Conservation (phyloP, 108 stramenopile species). For the Fistulifera solaris region DNA sequence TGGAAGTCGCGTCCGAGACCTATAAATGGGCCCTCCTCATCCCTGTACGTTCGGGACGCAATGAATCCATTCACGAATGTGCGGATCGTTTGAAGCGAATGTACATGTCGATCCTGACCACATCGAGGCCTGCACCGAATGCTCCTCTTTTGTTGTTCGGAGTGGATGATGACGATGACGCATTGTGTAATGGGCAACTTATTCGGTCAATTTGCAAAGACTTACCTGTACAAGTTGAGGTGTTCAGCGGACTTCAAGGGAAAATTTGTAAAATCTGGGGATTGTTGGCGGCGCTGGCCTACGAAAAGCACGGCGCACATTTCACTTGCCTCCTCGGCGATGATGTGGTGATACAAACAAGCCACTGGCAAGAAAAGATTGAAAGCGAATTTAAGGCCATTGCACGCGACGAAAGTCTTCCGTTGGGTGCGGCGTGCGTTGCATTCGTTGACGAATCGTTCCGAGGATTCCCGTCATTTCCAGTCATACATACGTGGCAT, state of each 20-base stretch:
- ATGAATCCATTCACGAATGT: slow-evolving; percentile 1
- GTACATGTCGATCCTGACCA: background rate
- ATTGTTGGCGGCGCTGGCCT: slow-evolving; percentile 29
- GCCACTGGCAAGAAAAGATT: slow-evolving; percentile 19
- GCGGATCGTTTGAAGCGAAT: background rate
- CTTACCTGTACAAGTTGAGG: too few species aligned
- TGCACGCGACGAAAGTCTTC: slow-evolving; percentile 5
- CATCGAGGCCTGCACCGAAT: background rate
- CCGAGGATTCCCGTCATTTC: slow-evolving; percentile 53
- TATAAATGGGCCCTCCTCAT: background rate
- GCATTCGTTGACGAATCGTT: slow-evolving; percentile 42
- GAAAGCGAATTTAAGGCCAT: slow-evolving; percentile 37
- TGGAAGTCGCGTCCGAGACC: background rate
- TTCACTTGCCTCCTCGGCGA: slow-evolving; percentile 49
- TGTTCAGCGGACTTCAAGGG: too few species aligned
- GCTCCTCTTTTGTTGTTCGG: background rate
- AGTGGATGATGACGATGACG: background rate
- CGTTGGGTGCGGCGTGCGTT: slow-evolving; percentile 36
- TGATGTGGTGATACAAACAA: slow-evolving; percentile 25
- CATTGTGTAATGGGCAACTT: too few species aligned
- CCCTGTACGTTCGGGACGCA: background rate
- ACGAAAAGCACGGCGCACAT: slow-evolving; percentile 22
- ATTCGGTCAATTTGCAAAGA: too few species aligned
- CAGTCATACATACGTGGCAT: slow-evolving; percentile 31
- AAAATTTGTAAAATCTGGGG: slow-evolving; percentile 34